Conservation (phyloP, 331 rosid genomes). For the Prunus yedoensis region DNA sequence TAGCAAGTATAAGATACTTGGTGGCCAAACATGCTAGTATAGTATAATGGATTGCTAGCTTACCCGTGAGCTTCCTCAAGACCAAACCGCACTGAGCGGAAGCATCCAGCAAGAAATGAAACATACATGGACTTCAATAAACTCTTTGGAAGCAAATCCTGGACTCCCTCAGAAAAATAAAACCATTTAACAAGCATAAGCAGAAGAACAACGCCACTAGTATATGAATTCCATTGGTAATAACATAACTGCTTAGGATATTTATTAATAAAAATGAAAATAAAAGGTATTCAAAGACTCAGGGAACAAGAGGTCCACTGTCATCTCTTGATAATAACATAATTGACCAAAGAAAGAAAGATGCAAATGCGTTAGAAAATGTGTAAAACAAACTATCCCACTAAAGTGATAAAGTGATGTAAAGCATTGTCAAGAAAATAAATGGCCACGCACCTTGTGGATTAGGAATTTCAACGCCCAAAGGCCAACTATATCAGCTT, state of each 20-base stretch:
- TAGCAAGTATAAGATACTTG: constrained; percentile 29
- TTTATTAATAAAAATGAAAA: not conserved
- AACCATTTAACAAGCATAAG: not conserved
- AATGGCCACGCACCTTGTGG: constrained; percentile 50
- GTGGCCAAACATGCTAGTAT: constrained; percentile 10
- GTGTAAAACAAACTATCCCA: not conserved
- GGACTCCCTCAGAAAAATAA: constrained; percentile 17
- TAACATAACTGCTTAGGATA: not conserved
- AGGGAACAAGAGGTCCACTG: not conserved
- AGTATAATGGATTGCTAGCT: constrained; percentile 26
- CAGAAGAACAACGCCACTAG: not conserved
- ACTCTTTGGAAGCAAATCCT: constrained; percentile 74
- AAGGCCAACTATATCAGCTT: constrained; percentile 96
- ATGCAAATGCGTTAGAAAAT: not conserved
- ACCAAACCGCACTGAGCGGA: constrained; percentile 91
- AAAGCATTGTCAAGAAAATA: not conserved
- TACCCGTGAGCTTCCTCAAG: constrained; percentile 96
- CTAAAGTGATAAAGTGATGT: not conserved
- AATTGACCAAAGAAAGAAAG: not conserved
- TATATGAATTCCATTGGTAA: not conserved
- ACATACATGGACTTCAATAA: constrained; percentile 82
- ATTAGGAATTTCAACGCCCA: constrained; percentile 84
- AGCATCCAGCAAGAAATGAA: constrained; percentile 94
- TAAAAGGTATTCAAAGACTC: not conserved
- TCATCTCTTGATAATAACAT: not conserved